phyloP scores from a whole-genome alignment of 768 basidiomycete genomes.

The Leccinum uliginosum region DNA sequence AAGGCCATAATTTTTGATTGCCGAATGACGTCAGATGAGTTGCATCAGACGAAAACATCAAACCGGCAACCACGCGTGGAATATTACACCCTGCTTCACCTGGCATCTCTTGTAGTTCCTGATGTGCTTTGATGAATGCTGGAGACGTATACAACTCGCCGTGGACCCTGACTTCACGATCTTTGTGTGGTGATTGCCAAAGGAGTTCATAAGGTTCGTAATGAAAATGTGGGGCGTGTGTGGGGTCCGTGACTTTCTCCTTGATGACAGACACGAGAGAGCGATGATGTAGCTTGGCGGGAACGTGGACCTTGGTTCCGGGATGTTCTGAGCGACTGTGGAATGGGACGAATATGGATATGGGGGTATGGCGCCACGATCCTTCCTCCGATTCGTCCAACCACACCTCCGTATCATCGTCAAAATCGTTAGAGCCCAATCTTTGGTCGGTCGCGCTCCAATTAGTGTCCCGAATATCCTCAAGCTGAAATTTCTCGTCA shows the following conservation, averaged over 20 bases:
- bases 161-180: background rate
- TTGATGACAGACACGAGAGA: background rate
- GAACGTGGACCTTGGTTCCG: background rate
- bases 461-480: background rate
- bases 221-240: background rate
- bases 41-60: background rate
- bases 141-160: background rate
- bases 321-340: background rate
- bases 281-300: background rate
- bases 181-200: background rate
- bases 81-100: background rate
- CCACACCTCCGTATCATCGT: background rate
- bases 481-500: background rate
- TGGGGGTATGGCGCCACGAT: background rate
- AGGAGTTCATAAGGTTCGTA: background rate
- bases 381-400: background rate
- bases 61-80: background rate
- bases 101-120: background rate
- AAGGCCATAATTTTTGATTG: background rate
- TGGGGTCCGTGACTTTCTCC: background rate
- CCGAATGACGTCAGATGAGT: background rate
- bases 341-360: background rate
- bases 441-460: background rate
- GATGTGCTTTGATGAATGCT: background rate
- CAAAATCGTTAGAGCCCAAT: background rate